Evolutionary conservation across 202 grass and related monocot species (phyloP).

Genomic region (Thinopyrum obtusiflorum): DNA sequence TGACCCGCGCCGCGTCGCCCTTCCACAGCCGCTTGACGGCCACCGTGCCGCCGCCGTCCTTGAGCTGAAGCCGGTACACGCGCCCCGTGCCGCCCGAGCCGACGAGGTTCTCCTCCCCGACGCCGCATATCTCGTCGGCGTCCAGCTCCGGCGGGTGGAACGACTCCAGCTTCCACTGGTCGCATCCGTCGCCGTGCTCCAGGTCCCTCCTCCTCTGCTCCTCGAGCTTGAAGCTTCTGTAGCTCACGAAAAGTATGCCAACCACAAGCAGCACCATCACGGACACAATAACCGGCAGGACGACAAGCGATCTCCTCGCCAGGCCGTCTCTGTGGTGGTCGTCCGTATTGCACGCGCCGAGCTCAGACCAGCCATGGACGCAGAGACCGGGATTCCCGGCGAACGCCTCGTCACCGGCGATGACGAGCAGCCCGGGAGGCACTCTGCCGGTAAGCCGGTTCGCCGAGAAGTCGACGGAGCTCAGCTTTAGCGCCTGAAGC

Average conservation of each 20-base stretch:
- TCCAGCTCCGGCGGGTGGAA: conserved; percentile 78
- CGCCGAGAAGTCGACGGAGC: conserved; percentile 68
- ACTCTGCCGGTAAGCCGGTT: conserved; percentile 63
- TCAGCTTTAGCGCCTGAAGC: conserved; percentile 66
- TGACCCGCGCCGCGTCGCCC: conserved; percentile 43
- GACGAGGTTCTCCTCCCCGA: conserved; percentile 74
- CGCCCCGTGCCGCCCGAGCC: conserved; percentile 66
- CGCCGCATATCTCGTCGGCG: conserved; percentile 66
- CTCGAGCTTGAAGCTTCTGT: conserved; percentile 73
- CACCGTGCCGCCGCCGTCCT: conserved; percentile 56
- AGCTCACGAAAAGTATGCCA: conserved; percentile 64
- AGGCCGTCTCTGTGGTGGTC: conserved; percentile 23
- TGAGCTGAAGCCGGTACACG: conserved; percentile 72
- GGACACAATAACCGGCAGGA: conserved; percentile 48
- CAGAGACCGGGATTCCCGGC: conserved; percentile 45
- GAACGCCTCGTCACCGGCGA: conserved; percentile 48
- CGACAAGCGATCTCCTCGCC: conserved; percentile 20
- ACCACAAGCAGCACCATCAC: conserved; percentile 52
- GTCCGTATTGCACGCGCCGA: conserved; percentile 41
- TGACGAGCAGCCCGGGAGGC: conserved; percentile 49
- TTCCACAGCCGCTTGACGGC: conserved; percentile 88
- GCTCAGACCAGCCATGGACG: conserved; percentile 31
- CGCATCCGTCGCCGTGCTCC: conserved; percentile 47
- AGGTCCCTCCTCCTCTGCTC: conserved; percentile 48
- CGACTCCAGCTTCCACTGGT: conserved; percentile 74